These are phyloP conservation scores for Rostrohypoxylon terebratum DNA, from an alignment of 495 filamentous ascomycete species.

Conservation along the genomic window DNA sequence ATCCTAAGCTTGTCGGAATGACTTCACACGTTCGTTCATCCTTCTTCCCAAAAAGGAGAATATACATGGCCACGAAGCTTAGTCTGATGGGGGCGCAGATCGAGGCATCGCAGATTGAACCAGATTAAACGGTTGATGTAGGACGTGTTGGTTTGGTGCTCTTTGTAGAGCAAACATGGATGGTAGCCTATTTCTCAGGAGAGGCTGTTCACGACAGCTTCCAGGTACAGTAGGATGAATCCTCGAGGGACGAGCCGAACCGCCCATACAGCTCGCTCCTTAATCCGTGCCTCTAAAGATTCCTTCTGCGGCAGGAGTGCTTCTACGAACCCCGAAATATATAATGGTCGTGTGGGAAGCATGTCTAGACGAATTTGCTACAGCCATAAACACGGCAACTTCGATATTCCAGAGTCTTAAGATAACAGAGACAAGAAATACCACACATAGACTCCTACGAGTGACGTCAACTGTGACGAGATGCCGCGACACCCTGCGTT, in stretches of 20 bases:
- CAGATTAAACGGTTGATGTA: constrained; percentile 4
- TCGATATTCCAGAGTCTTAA: neutral
- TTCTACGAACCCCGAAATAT: constrained; percentile 26
- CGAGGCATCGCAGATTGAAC: constrained; percentile 33
- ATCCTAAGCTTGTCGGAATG: constrained; percentile 5
- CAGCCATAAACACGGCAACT: constrained; percentile 11
- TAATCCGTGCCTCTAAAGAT: constrained; percentile 39
- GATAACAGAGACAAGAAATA: neutral
- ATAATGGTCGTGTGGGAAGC: constrained; percentile 26
- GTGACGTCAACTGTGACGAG: neutral
- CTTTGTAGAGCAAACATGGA: constrained; percentile 29
- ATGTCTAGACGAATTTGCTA: neutral
- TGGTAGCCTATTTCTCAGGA: constrained; percentile 28
- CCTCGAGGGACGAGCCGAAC: constrained; percentile 40
- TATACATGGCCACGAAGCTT: constrained; percentile 20
- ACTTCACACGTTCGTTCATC: constrained; percentile 16
- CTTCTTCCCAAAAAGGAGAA: constrained; percentile 1
- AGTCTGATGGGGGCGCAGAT: constrained; percentile 42
- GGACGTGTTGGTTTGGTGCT: constrained; percentile 19
- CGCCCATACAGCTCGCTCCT: constrained; percentile 30
- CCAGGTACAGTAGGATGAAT: constrained; percentile 29
- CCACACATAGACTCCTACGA: neutral
- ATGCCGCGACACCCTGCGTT: constrained; percentile 11
- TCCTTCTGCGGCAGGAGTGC: constrained; percentile 28
- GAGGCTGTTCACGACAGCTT: constrained; percentile 12